Percentiles rank a stretch among this genome's conserved stretches.
Conservation (phyloP, 2,329 filamentous ascomycete genomes). For the Pseudovirgaria hyperparasitica region DNA sequence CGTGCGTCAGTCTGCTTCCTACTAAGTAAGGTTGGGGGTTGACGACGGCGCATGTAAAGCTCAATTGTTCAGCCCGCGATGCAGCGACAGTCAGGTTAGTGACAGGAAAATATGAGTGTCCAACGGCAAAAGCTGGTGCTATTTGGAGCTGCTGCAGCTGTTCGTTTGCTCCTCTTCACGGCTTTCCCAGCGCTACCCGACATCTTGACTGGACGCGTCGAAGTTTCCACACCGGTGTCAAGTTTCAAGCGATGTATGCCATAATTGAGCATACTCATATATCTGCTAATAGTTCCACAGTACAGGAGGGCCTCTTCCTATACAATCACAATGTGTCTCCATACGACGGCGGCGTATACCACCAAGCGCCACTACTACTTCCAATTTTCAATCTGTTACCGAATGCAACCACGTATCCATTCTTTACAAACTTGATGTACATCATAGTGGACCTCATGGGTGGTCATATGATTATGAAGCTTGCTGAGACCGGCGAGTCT, state of each 20-base stretch:
- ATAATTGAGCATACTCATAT: background rate
- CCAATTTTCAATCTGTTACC: constrained; percentile 86
- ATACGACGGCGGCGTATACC: constrained; percentile 82
- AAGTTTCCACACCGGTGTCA: constrained; percentile 92
- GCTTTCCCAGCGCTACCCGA: constrained; percentile 74
- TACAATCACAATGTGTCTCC: constrained; percentile 95
- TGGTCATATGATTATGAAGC: constrained; percentile 63
- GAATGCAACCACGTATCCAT: constrained; percentile 49
- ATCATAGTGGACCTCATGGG: constrained; percentile 69
- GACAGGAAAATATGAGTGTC: constrained; percentile 42
- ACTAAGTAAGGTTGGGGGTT: no score
- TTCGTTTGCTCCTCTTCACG: constrained; percentile 69
- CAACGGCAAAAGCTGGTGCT: constrained; percentile 51
- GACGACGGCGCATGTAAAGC: no score
- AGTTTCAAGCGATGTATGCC: constrained; percentile 90
- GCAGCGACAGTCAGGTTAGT: no score
- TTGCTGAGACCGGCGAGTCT: constrained; percentile 72
- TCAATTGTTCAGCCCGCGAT: no score
- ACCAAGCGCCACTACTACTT: constrained; percentile 75
- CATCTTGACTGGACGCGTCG: constrained; percentile 78
- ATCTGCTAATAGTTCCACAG: constrained; percentile 32
- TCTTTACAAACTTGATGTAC: constrained; percentile 71
- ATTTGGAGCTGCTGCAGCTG: constrained; percentile 60
- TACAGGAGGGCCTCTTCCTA: constrained; percentile 92
- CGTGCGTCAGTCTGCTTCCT: no score